phyloP scores from a whole-genome alignment of 2,329 filamentous ascomycete genomes.

The Phialemonium atrogriseum region DNA sequence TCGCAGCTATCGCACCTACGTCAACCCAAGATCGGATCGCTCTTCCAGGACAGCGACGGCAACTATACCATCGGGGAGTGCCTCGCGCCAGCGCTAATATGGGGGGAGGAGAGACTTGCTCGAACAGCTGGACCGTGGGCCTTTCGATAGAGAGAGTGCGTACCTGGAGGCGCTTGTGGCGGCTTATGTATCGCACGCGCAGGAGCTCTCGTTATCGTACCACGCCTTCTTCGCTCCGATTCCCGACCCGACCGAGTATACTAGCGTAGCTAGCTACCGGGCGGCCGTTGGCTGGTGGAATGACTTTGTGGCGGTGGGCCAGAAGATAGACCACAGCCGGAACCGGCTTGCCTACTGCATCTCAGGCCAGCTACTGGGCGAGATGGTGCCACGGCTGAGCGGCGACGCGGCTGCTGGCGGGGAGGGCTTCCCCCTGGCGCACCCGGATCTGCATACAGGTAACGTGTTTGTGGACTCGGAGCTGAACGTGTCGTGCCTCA shows the following conservation, averaged over 20 bases:
- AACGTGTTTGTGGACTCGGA: too few species aligned
- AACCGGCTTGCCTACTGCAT: too few species aligned
- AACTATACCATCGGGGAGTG: not conserved
- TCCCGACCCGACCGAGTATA: not conserved
- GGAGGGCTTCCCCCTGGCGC: too few species aligned
- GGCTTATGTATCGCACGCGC: not conserved
- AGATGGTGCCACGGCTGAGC: too few species aligned
- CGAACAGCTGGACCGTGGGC: not conserved
- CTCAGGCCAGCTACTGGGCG: too few species aligned
- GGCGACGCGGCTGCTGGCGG: too few species aligned
- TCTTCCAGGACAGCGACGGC: not conserved
- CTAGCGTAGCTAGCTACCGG: not conserved
- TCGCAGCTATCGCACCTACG: not conserved
- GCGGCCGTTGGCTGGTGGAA: too few species aligned
- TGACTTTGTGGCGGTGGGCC: too few species aligned
- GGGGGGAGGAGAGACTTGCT: not conserved
- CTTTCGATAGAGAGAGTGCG: not conserved
- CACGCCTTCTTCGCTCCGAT: not conserved
- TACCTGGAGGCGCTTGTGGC: conserved; percentile 1
- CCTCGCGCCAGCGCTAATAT: not conserved
- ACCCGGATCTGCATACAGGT: too few species aligned
- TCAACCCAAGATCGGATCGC: not conserved
- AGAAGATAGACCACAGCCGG: too few species aligned
- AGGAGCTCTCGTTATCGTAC: not conserved
- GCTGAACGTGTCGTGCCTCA: too few species aligned